These are phyloP conservation scores for Vitis amurensis DNA, from an alignment of 164 flowering plant genomes.

Conservation along the genomic window DNA sequence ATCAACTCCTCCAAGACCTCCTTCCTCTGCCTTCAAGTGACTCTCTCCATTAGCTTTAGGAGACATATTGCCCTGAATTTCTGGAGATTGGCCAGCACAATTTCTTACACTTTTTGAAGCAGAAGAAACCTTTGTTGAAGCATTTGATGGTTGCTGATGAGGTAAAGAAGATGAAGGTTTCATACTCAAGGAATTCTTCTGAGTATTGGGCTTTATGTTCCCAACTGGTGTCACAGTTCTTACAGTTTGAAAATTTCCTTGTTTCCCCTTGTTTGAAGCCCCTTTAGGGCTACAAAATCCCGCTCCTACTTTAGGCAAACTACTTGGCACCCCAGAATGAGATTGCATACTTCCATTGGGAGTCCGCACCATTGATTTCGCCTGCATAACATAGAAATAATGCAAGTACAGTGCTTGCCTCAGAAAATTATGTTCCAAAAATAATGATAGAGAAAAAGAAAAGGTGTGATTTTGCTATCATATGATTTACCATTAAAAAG, in stretches of 20 bases:
- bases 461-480: background rate
- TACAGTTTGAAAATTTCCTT: slow-evolving; percentile 29
- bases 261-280: slow-evolving; percentile 28
- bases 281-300: slow-evolving; percentile 22
- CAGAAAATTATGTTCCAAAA: background rate
- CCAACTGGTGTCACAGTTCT: slow-evolving; percentile 17
- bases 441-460: background rate
- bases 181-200: slow-evolving; percentile 14
- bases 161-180: slow-evolving; percentile 24
- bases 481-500: too few relatives aligned
- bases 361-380: slow-evolving; percentile 25
- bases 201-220: slow-evolving; percentile 18
- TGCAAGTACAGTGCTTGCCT: background rate
- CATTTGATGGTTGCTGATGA: slow-evolving; percentile 22
- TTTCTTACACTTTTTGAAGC: slow-evolving; percentile 12
- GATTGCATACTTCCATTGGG: slow-evolving; percentile 30
- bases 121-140: slow-evolving; percentile 19
- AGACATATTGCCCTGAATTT: slow-evolving; percentile 19
- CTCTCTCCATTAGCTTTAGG: slow-evolving; percentile 11
- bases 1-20: slow-evolving; percentile 2
- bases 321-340: slow-evolving; percentile 19
- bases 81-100: slow-evolving; percentile 11
- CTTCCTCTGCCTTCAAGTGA: slow-evolving; percentile 15
- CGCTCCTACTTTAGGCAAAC: slow-evolving; percentile 17
- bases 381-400: slow-evolving; percentile 23